These are phyloP conservation scores for Penicillium sp. DNA, from an alignment of 2,329 filamentous ascomycete species.

Conservation along the genomic window DNA sequence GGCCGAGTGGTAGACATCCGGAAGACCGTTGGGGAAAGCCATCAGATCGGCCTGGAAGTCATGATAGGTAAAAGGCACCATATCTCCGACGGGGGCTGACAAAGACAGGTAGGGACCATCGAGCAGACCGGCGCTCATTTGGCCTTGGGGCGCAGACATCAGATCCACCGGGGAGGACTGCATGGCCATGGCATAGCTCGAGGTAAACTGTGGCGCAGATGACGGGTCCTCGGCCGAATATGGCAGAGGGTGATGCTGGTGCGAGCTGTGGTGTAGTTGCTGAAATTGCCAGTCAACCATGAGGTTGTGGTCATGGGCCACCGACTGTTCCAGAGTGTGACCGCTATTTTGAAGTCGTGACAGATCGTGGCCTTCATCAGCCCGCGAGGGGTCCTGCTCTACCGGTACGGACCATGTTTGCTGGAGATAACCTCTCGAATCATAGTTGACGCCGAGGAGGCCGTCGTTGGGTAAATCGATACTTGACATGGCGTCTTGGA, in stretches of 20 bases:
- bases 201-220: slow-evolving; percentile 51
- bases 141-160: slow-evolving; percentile 54
- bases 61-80: slow-evolving; percentile 68
- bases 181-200: slow-evolving; percentile 52
- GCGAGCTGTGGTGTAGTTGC: slow-evolving; percentile 34
- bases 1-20: slow-evolving; percentile 40
- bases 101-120: slow-evolving; percentile 57
- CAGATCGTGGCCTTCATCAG: slow-evolving; percentile 39
- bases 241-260: slow-evolving; percentile 35
- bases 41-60: slow-evolving; percentile 71
- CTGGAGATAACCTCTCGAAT: slow-evolving; percentile 45
- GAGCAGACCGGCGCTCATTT: slow-evolving; percentile 58
- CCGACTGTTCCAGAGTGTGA: slow-evolving; percentile 42
- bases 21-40: slow-evolving; percentile 50
- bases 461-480: slow-evolving; percentile 44
- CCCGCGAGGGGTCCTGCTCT: slow-evolving; percentile 37
- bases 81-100: slow-evolving; percentile 54
- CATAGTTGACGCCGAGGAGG: slow-evolving; percentile 47
- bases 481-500: slow-evolving; percentile 40
- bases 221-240: slow-evolving; percentile 51
- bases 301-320: slow-evolving; percentile 42
- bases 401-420: slow-evolving; percentile 43
- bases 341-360: slow-evolving; percentile 43
- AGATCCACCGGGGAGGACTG: slow-evolving; percentile 50
- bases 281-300: slow-evolving; percentile 47